A percentile compares a stretch with the other conserved stretches of the same genome.
Conservation (phyloP, 2,329 filamentous ascomycete species). For the Seiridium cupressi region DNA sequence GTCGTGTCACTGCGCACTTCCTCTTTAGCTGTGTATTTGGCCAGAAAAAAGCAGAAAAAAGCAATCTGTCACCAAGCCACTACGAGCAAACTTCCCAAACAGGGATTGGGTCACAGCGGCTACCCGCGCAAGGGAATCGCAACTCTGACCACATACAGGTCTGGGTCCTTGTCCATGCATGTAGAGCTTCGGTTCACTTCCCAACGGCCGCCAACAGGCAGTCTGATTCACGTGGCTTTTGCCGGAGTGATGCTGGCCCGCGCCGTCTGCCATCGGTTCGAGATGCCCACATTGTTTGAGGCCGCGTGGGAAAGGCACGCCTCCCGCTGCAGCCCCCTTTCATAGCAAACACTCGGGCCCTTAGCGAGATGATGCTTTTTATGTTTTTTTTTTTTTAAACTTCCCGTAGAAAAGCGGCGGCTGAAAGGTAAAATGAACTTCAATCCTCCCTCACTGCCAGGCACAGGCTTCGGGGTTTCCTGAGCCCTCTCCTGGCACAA, state of each 20-base stretch:
- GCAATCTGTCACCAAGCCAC: neutral
- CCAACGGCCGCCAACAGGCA: slow-evolving; percentile 3
- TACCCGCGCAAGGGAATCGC: neutral
- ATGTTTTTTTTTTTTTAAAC: neutral
- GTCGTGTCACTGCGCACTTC: neutral
- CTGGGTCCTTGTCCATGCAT: neutral
- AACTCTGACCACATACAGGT: neutral
- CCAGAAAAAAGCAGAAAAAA: neutral
- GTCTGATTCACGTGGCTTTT: slow-evolving; percentile 5
- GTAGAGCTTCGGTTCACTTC: neutral
- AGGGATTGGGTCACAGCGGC: neutral
- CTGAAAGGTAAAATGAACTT: slow-evolving; percentile 6
- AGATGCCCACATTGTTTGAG: neutral
- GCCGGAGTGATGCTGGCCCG: too few relatives aligned
- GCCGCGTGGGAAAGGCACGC: too few relatives aligned
- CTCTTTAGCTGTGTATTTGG: neutral
- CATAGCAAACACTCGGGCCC: neutral
- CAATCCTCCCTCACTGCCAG: neutral
- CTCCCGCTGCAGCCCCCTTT: neutral
- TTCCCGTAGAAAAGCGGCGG: neutral
- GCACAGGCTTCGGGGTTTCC: too few relatives aligned
- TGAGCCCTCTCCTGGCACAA: too few relatives aligned
- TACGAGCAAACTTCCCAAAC: slow-evolving; percentile 6
- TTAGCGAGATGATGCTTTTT: neutral
- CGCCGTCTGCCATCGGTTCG: neutral